Base-by-base conservation (phyloP, 208 protist species). In the Acanthamoeba lenticulata region DNA sequence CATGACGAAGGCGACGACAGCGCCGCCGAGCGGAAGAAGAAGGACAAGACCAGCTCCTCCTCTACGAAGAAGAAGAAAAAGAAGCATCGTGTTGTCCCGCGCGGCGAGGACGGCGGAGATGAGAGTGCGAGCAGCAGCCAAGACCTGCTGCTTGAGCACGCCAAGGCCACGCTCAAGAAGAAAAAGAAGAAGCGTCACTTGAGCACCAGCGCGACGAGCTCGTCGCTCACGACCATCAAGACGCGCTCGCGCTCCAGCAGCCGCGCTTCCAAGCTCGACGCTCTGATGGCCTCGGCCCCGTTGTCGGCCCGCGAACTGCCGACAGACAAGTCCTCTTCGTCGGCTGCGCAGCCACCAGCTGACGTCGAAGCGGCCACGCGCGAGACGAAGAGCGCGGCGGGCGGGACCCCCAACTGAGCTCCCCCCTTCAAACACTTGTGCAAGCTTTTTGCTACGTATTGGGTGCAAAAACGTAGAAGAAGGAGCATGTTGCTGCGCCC, bases 41-140 rank as follows among this genome's bases (percentile, higher is more conserved):
- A 36, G 62, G n/a, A 72, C 13, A 72, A 72, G 62, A 3, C 6
- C 27, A 69, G 13, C 1, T n/a, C n/a, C n/a, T n/a, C n/a, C n/a
- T n/a, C n/a, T n/a, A n/a, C n/a, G n/a, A 72, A 72, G 62, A 72
- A 72, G 62, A 72, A 34, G 11, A 72, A 72, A 5, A 72, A 72
- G 34, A 72, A 32, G 62, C 27, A n/a, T 3, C 5, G 15, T 21
- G 27, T 9, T 13, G 29, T 72, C n/a, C 6, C 6, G 27, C 21
- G 6, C 34, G 62, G n/a, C 29, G 29, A 67, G 60, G 60, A 27
- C 4, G 62, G 19, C 9, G 49, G 62, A 9, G 62, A 72, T 29
- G 62, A 72, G 62, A 72, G 62, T 29, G 62, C 62, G 62, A 72
- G 62, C 62, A 72, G 62, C 62, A 72, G 62, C 34, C 62, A 72